Evolutionary conservation across 345 rosid species (phyloP), one percentile per base, ranked within the genome.

Genomic region (Euphorbia lathyris): DNA sequence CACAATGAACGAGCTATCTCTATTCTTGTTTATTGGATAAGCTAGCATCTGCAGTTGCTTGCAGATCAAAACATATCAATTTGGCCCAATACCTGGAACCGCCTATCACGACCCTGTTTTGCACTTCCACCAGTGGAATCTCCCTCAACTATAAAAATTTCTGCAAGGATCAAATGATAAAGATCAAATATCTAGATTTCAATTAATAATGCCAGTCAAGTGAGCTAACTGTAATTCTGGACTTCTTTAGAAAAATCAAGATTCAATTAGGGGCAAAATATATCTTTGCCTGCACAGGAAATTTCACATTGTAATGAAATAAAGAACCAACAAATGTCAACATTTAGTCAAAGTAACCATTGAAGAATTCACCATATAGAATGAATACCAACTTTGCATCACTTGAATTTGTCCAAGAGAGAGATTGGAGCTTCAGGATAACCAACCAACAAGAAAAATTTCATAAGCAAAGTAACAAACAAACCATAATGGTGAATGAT

Each of bases 61-160:
- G 63, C 29, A 11, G 60, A 56, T 36, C n/a, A 45, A 69, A 13
- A 3, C 2, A n/a, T 14, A 53, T 9, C 17, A 22, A 27, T 55
- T 48, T 47, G 27, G 5, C 58, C 53, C 27, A 52, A 65, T 82
- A 92, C 99, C 99, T 95, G 99, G 80, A 92, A 92, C 40, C 96
- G 88, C 76, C 99, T 86, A 80, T 95, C 98, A 64, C 99, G 97
- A 66, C 99, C 99, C 70, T 92, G 99, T 81, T 95, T 95, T 69
- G 99, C 99, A 84, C 99, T 95, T 73, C 98, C 98, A 55, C 99
- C 99, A 55, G 99, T 98, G 47, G 99, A 95, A 80, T 95, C 98
- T 58, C 99, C 99, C 79, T 95, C 99, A 7, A 95, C 99, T 67
- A 95, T 92, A 73, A 95, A 95, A 73, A 95, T 95, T 79, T 95